phyloP scores from a whole-genome alignment of 2,329 filamentous ascomycete species.

The Epicoccum nigrum region DNA sequence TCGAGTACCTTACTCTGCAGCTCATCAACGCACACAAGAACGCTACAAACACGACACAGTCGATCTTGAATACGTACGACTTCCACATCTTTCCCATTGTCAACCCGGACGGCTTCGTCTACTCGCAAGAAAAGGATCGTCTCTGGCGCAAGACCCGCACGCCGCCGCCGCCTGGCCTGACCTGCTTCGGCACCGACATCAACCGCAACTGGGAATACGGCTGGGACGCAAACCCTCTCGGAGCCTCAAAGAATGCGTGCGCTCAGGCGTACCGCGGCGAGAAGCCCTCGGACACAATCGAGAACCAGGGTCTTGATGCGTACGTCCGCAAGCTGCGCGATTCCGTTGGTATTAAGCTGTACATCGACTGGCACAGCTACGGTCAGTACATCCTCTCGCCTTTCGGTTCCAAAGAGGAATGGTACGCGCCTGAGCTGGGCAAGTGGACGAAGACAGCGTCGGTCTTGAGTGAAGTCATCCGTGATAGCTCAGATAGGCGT shows the following conservation, averaged over 20 bases:
- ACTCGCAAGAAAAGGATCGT: slow-evolving; percentile 41
- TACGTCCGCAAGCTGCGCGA: slow-evolving; percentile 53
- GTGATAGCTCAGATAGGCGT: slow-evolving; percentile 45
- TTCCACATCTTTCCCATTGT: slow-evolving; percentile 34
- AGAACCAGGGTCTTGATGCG: slow-evolving; percentile 49
- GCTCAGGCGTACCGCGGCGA: slow-evolving; percentile 40
- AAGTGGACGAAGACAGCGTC: slow-evolving; percentile 58
- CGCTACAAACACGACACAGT: slow-evolving; percentile 33
- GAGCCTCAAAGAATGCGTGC: slow-evolving; percentile 39
- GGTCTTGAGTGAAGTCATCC: slow-evolving; percentile 57
- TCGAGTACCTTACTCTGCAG: slow-evolving; percentile 31
- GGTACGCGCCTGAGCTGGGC: slow-evolving; percentile 54
- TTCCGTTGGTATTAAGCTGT: slow-evolving; percentile 61
- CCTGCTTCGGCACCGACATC: slow-evolving; percentile 42
- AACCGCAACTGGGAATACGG: slow-evolving; percentile 45
- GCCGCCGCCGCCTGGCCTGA: slow-evolving; percentile 30
- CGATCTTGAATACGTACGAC: slow-evolving; percentile 27
- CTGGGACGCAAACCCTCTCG: slow-evolving; percentile 35
- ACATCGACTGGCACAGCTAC: slow-evolving; percentile 69
- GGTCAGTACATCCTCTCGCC: slow-evolving; percentile 64
- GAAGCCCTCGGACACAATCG: slow-evolving; percentile 34
- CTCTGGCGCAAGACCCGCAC: slow-evolving; percentile 45
- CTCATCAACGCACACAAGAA: slow-evolving; percentile 29
- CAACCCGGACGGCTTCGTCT: slow-evolving; percentile 40
- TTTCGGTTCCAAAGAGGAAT: slow-evolving; percentile 63